Evolutionary conservation across 495 filamentous ascomycete species (phyloP).

Genomic region (Acidomyces sp.): DNA sequence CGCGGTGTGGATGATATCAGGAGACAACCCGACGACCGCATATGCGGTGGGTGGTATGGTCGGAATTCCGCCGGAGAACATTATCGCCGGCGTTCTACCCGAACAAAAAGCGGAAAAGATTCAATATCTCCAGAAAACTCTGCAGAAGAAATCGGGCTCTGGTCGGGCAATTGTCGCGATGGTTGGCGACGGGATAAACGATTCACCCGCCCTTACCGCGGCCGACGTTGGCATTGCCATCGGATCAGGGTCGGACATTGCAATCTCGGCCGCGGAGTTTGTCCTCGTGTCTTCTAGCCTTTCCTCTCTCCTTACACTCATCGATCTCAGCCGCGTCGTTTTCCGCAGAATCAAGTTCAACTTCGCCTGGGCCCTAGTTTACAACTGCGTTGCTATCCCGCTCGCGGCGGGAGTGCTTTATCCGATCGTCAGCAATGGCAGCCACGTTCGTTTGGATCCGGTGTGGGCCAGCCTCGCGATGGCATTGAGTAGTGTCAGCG

Average conservation of each 20-base stretch:
- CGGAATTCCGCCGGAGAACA: conserved; percentile 58
- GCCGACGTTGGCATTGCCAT: conserved; percentile 44
- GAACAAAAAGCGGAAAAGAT: conserved; percentile 79
- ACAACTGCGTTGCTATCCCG: conserved; percentile 65
- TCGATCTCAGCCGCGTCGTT: conserved; percentile 56
- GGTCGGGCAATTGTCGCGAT: conserved; percentile 34
- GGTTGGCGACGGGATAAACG: conserved; percentile 46
- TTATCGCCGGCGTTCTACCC: conserved; percentile 81
- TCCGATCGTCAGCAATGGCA: conserved; percentile 43
- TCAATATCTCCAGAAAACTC: conserved; percentile 53
- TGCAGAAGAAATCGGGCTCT: conserved; percentile 11
- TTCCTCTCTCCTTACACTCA: conserved; percentile 53
- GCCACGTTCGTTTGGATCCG: conserved; percentile 51
- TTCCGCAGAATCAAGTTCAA: conserved; percentile 74
- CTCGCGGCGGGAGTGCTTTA: conserved; percentile 74
- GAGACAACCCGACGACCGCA: conserved; percentile 62
- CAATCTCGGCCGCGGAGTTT: conserved; percentile 60
- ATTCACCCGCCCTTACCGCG: conserved; percentile 43
- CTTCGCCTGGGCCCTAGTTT: conserved; percentile 79
- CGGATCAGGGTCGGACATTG: conserved; percentile 43
- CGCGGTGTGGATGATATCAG: conserved; percentile 83
- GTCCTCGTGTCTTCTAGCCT: conserved; percentile 59
- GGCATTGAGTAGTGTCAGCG: conserved; percentile 73
- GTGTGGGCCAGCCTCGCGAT: conserved; percentile 81
- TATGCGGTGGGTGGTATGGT: conserved; percentile 57